Percentiles rank a stretch among this genome's conserved stretches.
These are phyloP conservation scores for Russula dissimulans DNA, from an alignment of 768 basidiomycete genomes.

Conservation along the genomic window DNA sequence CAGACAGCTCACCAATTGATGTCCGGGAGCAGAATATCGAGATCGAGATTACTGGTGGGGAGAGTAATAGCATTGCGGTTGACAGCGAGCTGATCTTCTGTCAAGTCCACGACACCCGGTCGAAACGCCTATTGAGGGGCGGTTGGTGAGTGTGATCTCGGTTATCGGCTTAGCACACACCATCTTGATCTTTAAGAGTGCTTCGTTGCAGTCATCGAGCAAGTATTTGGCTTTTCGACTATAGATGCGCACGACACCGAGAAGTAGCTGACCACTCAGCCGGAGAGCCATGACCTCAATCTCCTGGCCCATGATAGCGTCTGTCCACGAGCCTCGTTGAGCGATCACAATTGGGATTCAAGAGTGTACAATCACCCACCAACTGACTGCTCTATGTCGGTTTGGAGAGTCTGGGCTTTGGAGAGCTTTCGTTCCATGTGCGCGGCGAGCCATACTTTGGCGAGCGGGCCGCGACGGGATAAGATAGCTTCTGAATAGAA, in stretches of 20 bases:
- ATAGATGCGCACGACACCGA: slow-evolving; percentile 96
- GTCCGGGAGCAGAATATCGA: slow-evolving; percentile 73
- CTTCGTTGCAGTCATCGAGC: slow-evolving; percentile 96
- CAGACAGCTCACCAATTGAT: slow-evolving; percentile 55
- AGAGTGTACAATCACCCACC: slow-evolving; percentile 39
- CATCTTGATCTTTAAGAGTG: slow-evolving; percentile 91
- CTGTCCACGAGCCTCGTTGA: slow-evolving; percentile 28
- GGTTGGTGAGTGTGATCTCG: slow-evolving; percentile 1
- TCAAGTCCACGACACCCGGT: slow-evolving; percentile 91
- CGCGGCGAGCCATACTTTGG: slow-evolving; percentile 97
- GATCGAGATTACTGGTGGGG: slow-evolving; percentile 64
- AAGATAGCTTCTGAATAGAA: slow-evolving; percentile 93
- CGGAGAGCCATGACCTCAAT: slow-evolving; percentile 90
- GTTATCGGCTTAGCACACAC: slow-evolving; percentile 31
- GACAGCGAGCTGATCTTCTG: slow-evolving; percentile 85
- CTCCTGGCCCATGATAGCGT: slow-evolving; percentile 91
- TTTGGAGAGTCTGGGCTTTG: slow-evolving; percentile 89
- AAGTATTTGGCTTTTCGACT: slow-evolving; percentile 97
- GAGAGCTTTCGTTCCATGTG: slow-evolving; percentile 98
- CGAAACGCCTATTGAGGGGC: slow-evolving; percentile 68
- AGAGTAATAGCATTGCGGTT: slow-evolving; percentile 85
- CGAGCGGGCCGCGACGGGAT: slow-evolving; percentile 86
- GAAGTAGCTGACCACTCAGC: slow-evolving; percentile 89
- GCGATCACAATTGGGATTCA: background rate
- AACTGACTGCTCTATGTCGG: slow-evolving; percentile 90